These are phyloP conservation scores for Meira nashicola DNA, from an alignment of 1,284 basidiomycete genomes.

Conservation along the genomic window DNA sequence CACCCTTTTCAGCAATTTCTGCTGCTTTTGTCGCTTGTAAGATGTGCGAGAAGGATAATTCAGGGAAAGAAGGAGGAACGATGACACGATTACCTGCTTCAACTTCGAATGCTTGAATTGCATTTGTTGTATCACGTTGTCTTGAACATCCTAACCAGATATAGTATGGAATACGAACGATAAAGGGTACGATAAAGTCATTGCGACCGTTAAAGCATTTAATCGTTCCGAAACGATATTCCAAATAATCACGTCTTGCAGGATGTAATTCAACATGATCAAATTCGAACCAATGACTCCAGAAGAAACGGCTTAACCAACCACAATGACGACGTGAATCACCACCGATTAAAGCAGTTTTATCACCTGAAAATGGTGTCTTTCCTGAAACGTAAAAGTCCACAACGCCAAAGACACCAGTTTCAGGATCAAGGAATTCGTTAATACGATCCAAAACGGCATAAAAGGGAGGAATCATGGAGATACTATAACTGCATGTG, in stretches of 20 bases:
- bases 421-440: constrained; percentile 64
- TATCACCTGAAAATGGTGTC: constrained; percentile 60
- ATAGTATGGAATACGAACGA: constrained; percentile 67
- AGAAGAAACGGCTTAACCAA: constrained; percentile 74
- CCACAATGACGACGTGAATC: constrained; percentile 67
- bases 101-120: constrained; percentile 65
- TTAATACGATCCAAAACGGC: constrained; percentile 68
- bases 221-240: constrained; percentile 72
- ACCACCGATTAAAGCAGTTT: constrained; percentile 61
- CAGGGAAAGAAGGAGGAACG: constrained; percentile 50
- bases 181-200: constrained; percentile 65
- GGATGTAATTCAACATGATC: constrained; percentile 71
- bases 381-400: constrained; percentile 75
- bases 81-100: constrained; percentile 63
- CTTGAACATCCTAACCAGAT: constrained; percentile 73
- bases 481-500: constrained; percentile 52
- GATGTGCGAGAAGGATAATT: constrained; percentile 29
- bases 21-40: constrained; percentile 2
- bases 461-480: constrained; percentile 66
- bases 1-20: constrained; percentile 4
- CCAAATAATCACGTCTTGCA: constrained; percentile 66
- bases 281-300: constrained; percentile 63
- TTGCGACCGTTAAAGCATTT: constrained; percentile 68
- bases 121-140: constrained; percentile 62
- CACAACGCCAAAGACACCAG: constrained; percentile 67